A percentile compares a stretch with the other conserved stretches of the same genome.
Evolutionary conservation across 164 flowering plant species (phyloP).

Genomic region (Nelumbo lutea): DNA sequence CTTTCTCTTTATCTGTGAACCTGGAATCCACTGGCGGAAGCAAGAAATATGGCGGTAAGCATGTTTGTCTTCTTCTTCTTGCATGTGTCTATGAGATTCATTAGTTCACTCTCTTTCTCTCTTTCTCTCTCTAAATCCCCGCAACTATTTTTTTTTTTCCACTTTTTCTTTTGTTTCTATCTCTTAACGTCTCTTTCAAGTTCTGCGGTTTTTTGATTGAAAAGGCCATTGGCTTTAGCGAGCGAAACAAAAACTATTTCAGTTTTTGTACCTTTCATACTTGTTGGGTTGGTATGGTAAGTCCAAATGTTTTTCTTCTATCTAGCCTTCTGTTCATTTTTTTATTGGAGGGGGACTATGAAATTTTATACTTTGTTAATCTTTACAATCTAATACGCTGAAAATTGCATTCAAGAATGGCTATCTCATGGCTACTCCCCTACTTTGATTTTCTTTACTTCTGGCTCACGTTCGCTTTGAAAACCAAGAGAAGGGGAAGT

Average conservation of each 20-base stretch:
- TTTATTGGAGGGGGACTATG: neutral
- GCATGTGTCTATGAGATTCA: constrained; percentile 32
- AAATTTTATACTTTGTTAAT: neutral
- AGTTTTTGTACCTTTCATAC: neutral
- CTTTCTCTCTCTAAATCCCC: constrained; percentile 14
- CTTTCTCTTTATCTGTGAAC: too few relatives aligned
- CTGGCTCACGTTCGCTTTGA: too few relatives aligned
- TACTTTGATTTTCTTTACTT: too few relatives aligned
- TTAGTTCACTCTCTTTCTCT: constrained; percentile 15
- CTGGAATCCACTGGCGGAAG: too few relatives aligned
- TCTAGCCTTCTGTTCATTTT: neutral
- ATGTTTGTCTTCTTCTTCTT: too few relatives aligned
- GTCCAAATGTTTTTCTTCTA: constrained; percentile 9
- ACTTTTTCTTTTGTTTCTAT: constrained; percentile 18
- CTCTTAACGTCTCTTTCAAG: constrained; percentile 12
- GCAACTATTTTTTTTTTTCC: constrained; percentile 16
- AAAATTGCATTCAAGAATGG: neutral
- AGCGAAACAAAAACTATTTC: neutral
- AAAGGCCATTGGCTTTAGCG: neutral
- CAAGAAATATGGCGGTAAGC: too few relatives aligned
- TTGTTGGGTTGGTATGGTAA: constrained; percentile 11
- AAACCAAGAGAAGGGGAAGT: too few relatives aligned
- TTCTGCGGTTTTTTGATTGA: neutral
- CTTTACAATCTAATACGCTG: neutral
- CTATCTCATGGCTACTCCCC: neutral